phyloP scores from a whole-genome alignment of 257 asterid species.

The Knoxia roxburghii region DNA sequence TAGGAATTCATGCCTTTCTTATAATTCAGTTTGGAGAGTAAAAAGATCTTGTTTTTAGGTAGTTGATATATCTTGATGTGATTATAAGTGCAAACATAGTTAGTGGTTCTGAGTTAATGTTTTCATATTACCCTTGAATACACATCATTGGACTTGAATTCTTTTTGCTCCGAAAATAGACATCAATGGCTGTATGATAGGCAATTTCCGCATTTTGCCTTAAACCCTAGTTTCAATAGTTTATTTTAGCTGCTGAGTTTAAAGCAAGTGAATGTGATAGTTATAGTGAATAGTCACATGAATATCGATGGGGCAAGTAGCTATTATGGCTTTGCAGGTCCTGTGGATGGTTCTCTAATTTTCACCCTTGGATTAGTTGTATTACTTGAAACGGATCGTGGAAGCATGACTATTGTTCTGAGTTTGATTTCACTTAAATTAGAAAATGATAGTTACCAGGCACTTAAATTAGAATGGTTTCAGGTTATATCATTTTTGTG shows the following conservation, averaged over 20 bases:
- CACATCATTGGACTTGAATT: background rate
- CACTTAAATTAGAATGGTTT: background rate
- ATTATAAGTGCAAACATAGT: background rate
- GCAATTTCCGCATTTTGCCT: background rate
- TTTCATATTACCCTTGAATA: background rate
- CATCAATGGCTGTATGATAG: background rate
- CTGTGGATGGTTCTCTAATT: background rate
- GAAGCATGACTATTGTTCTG: background rate
- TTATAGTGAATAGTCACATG: background rate
- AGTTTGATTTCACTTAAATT: background rate
- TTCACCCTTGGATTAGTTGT: background rate
- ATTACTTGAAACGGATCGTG: background rate
- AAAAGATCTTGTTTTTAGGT: background rate
- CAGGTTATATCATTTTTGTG: background rate
- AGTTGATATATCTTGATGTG: too few species aligned
- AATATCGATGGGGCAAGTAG: background rate
- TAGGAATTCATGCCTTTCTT: background rate
- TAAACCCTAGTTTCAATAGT: too few species aligned
- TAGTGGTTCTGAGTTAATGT: background rate
- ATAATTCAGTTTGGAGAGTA: background rate
- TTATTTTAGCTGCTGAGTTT: background rate
- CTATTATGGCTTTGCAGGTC: background rate
- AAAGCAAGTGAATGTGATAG: background rate
- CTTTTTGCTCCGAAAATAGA: background rate
- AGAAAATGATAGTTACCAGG: background rate